These are phyloP conservation scores for Neurospora sublineolata DNA, from an alignment of 495 filamentous ascomycete genomes.

Conservation along the genomic window DNA sequence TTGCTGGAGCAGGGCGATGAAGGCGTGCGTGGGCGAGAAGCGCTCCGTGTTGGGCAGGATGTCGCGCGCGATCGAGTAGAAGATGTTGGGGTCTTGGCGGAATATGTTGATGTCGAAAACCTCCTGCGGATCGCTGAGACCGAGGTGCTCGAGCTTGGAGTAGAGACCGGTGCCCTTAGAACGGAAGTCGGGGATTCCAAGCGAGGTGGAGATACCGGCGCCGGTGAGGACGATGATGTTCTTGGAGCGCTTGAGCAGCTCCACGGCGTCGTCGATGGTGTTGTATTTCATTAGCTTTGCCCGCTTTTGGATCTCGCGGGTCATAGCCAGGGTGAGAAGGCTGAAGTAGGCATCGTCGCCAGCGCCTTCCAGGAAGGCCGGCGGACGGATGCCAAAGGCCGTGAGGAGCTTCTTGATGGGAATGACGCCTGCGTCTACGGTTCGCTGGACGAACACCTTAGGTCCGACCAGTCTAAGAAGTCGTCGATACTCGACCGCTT, in stretches of 20 bases:
- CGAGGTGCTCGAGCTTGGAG: slow-evolving; percentile 61
- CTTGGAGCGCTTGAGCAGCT: slow-evolving; percentile 55
- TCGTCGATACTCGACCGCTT: slow-evolving; percentile 56
- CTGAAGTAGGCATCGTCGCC: slow-evolving; percentile 64
- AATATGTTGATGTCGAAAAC: slow-evolving; percentile 89
- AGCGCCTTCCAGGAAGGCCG: slow-evolving; percentile 61
- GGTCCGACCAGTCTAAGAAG: slow-evolving; percentile 65
- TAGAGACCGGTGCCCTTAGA: slow-evolving; percentile 81
- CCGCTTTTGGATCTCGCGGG: slow-evolving; percentile 71
- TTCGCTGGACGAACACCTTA: slow-evolving; percentile 60
- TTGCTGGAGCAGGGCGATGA: slow-evolving; percentile 87
- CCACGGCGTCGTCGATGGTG: slow-evolving; percentile 75
- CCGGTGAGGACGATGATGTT: slow-evolving; percentile 93
- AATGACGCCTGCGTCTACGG: slow-evolving; percentile 54
- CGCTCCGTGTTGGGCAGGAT: slow-evolving; percentile 68
- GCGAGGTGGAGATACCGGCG: slow-evolving; percentile 81
- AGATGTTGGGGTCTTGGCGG: slow-evolving; percentile 74
- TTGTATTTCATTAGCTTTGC: slow-evolving; percentile 75
- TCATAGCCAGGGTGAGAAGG: slow-evolving; percentile 64
- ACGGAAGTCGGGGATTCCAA: slow-evolving; percentile 84
- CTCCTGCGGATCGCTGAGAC: slow-evolving; percentile 76
- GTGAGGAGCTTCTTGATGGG: slow-evolving; percentile 77
- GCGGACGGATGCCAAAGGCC: slow-evolving; percentile 78
- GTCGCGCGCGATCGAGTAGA: slow-evolving; percentile 85
- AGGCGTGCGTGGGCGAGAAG: slow-evolving; percentile 82